These are phyloP conservation scores for Kwoniella dendrophila DNA, from an alignment of 768 basidiomycete species.

Conservation along the genomic window DNA sequence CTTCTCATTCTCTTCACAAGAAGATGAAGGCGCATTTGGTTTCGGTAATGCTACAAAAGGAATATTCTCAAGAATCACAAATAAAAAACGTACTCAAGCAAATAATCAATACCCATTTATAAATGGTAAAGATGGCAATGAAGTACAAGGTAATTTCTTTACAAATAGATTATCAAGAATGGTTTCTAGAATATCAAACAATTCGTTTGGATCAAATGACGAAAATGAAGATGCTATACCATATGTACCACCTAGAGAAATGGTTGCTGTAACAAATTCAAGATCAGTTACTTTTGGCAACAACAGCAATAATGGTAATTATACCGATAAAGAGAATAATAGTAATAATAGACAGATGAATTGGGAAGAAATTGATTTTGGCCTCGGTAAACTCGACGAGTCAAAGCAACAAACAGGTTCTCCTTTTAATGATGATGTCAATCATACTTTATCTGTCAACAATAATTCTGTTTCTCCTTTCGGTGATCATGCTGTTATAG, in stretches of 20 bases:
- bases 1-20: slow-evolving; percentile 43
- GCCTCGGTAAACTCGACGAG: slow-evolving; percentile 53
- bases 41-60: slow-evolving; percentile 6
- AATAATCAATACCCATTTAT: slow-evolving; percentile 36
- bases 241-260: slow-evolving; percentile 26
- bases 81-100: background rate
- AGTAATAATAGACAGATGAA: slow-evolving; percentile 29
- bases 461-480: slow-evolving; percentile 19
- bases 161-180: no score
- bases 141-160: slow-evolving; percentile 38
- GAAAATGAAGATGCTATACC: slow-evolving; percentile 13
- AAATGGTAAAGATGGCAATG: slow-evolving; percentile 43
- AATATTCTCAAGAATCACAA: slow-evolving; percentile 6
- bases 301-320: no score
- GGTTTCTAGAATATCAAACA: slow-evolving; percentile 31
- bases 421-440: slow-evolving; percentile 7
- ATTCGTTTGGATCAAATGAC: slow-evolving; percentile 10
- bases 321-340: no score
- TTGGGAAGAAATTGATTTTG: slow-evolving; percentile 57
- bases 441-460: slow-evolving; percentile 9
- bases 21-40: slow-evolving; percentile 38
- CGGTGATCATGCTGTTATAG: slow-evolving; percentile 14
- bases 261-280: slow-evolving; percentile 28
- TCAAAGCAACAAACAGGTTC: slow-evolving; percentile 16
- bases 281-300: slow-evolving; percentile 15